Percentiles rank a stretch among this genome's conserved stretches.
Evolutionary conservation across 176 grass and related monocot species (phyloP).

Genomic region (Carex scoparia): DNA sequence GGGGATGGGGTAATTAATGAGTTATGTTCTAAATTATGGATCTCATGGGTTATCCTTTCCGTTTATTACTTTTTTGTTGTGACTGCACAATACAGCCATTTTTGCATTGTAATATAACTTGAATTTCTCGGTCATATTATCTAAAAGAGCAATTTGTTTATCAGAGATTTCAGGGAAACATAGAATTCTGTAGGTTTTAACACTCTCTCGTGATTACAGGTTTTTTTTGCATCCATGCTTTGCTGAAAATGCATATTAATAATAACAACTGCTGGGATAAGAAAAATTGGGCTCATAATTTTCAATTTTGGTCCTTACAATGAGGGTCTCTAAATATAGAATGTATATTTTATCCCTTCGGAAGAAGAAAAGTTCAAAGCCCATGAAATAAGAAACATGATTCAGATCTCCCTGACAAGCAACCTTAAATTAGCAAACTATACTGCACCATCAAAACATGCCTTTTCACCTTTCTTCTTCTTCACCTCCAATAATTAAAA

Average conservation of each 20-base stretch:
- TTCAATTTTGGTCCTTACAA: background rate
- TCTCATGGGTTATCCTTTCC: background rate
- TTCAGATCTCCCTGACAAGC: constrained; percentile 9
- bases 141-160: background rate
- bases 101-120: background rate
- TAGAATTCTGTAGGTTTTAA: background rate
- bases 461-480: background rate
- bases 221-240: background rate
- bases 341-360: background rate
- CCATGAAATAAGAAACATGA: constrained; percentile 7
- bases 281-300: background rate
- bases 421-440: constrained; percentile 20
- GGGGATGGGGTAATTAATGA: background rate
- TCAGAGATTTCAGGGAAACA: background rate
- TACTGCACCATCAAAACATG: constrained; percentile 4
- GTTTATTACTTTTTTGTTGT: background rate
- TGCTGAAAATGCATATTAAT: background rate
- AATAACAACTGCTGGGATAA: background rate
- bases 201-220: background rate
- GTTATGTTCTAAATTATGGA: background rate
- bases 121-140: background rate
- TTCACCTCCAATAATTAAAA: background rate
- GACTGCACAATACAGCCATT: background rate
- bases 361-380: constrained; percentile 4
- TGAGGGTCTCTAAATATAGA: constrained; percentile 6